Evolutionary conservation across 331 rosid species (phyloP).

Genomic region (Ulmus americana): DNA sequence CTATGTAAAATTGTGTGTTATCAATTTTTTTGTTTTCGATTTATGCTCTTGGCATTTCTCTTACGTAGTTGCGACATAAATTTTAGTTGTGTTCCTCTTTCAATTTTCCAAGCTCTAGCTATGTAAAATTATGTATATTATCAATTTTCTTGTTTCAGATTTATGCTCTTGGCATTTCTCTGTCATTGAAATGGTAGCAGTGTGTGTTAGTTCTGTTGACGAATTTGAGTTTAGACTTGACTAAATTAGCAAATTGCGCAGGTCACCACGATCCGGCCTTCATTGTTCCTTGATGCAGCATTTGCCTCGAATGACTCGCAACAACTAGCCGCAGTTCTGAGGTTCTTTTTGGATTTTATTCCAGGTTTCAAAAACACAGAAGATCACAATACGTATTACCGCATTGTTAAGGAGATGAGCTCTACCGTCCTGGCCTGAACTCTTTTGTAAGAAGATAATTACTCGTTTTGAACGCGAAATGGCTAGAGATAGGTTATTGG

Average conservation of each 20-base stretch:
- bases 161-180: too few species aligned
- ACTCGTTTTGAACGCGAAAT: background rate
- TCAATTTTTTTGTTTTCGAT: too few species aligned
- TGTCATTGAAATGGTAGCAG: constrained; percentile 5
- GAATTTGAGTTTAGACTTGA: constrained; percentile 7
- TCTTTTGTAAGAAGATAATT: background rate
- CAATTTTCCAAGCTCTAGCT: background rate
- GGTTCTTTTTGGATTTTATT: constrained; percentile 71
- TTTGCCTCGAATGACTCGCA: constrained; percentile 56
- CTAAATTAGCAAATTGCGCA: constrained; percentile 34
- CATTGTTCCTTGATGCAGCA: constrained; percentile 84
- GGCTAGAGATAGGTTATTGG: background rate
- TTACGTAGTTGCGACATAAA: too few species aligned
- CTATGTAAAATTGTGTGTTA: too few species aligned
- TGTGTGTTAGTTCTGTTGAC: constrained; percentile 4
- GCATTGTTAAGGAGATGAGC: constrained; percentile 67
- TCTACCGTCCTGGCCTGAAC: constrained; percentile 48
- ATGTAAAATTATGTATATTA: too few species aligned
- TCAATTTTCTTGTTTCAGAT: too few species aligned
- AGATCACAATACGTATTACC: constrained; percentile 62
- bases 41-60: too few species aligned
- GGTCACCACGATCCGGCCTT: constrained; percentile 73
- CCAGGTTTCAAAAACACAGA: constrained; percentile 65
- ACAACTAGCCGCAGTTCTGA: constrained; percentile 76
- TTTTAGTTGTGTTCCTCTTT: too few species aligned